These are phyloP conservation scores for Striga asiatica DNA, from an alignment of 257 asterid species.

Conservation along the genomic window DNA sequence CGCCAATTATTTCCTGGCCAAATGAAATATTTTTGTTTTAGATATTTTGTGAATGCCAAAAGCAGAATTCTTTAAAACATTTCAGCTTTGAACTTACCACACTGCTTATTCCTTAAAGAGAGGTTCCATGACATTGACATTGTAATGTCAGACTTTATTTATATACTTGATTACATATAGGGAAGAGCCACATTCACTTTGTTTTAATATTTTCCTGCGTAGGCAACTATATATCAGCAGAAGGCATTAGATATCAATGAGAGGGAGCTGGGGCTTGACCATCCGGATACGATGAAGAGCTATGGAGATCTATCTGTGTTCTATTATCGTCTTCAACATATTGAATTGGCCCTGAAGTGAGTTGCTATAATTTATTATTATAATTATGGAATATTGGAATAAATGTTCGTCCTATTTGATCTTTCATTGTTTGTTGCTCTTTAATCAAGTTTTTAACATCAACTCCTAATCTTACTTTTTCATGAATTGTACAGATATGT, in stretches of 20 bases:
- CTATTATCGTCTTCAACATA: slow-evolving; percentile 96
- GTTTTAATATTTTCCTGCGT: no score
- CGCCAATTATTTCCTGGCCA: no score
- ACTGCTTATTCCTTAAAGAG: slow-evolving; percentile 9
- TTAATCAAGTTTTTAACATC: neutral
- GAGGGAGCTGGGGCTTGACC: slow-evolving; percentile 99
- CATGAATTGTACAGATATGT: slow-evolving; percentile 58
- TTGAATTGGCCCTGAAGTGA: slow-evolving; percentile 92
- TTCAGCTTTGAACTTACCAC: slow-evolving; percentile 5
- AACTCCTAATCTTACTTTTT: slow-evolving; percentile 6
- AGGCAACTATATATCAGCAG: slow-evolving; percentile 97
- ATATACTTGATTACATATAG: no score
- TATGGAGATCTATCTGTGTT: slow-evolving; percentile 98
- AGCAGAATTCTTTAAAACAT: no score
- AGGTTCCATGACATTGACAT: neutral
- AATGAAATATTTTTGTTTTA: no score
- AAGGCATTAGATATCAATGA: slow-evolving; percentile 97
- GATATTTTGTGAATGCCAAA: no score
- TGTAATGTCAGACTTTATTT: slow-evolving; percentile 11
- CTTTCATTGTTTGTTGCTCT: no score
- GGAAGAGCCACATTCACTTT: no score
- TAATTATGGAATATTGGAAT: no score
- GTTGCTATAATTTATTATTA: no score
- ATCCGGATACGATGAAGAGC: slow-evolving; percentile 99
- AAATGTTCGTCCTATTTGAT: no score